These are phyloP conservation scores for Phytophthora ramorum DNA, from an alignment of 352 stramenopile genomes.

Conservation along the genomic window DNA sequence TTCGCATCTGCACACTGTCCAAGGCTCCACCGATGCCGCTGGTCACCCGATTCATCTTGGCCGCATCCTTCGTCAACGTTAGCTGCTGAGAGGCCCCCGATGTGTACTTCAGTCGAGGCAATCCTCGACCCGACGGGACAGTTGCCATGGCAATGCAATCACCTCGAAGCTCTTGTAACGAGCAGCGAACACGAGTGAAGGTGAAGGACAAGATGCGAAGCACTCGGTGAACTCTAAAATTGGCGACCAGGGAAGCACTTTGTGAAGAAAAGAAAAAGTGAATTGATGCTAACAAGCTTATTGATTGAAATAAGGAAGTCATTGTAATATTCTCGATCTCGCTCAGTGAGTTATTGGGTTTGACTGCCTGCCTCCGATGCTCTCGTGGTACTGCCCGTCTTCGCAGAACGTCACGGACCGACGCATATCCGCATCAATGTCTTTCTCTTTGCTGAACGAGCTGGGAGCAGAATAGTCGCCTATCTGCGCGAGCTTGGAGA, in stretches of 20 bases:
- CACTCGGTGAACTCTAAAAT: constrained; percentile 14
- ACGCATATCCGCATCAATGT: constrained; percentile 4
- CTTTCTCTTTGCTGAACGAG: constrained; percentile 19
- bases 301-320: constrained; percentile 10
- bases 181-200: background rate
- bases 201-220: constrained; percentile 14
- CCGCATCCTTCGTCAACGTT: constrained; percentile 59
- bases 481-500: constrained; percentile 48
- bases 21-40: constrained; percentile 74
- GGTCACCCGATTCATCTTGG: constrained; percentile 77
- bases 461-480: constrained; percentile 1
- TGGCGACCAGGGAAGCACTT: too few relatives aligned
- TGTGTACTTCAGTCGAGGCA: constrained; percentile 64
- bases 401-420: constrained; percentile 36
- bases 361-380: background rate
- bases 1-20: constrained; percentile 63
- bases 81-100: constrained; percentile 49
- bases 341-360: constrained; percentile 22
- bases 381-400: constrained; percentile 28
- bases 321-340: background rate
- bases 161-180: background rate
- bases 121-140: constrained; percentile 27
- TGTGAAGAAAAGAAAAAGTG: too few relatives aligned
- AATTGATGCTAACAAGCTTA: too few relatives aligned
- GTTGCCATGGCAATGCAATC: constrained; percentile 10